Percentiles rank a stretch among this genome's conserved stretches.
Evolutionary conservation across 2,329 filamentous ascomycete species (phyloP).

Genomic region (Penicillium sp.): DNA sequence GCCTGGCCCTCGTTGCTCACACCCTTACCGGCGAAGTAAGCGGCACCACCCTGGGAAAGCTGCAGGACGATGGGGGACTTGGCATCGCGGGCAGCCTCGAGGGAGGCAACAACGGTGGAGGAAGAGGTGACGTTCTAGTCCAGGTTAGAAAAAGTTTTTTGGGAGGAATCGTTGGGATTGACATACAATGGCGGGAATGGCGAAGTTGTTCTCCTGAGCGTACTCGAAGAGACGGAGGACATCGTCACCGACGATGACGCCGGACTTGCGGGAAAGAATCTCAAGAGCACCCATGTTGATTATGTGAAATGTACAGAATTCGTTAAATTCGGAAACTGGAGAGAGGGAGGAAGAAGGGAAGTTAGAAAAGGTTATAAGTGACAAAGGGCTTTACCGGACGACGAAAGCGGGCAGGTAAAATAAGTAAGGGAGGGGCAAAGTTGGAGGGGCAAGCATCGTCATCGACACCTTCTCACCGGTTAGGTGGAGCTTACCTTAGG

Average conservation of each 20-base stretch:
- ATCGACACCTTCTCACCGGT: conserved; percentile 37
- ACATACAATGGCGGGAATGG: conserved; percentile 76
- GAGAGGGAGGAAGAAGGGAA: conserved; percentile 1
- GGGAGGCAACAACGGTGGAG: conserved; percentile 78
- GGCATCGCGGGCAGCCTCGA: conserved; percentile 91
- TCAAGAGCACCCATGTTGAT: conserved; percentile 50
- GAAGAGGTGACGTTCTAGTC: conserved; percentile 84
- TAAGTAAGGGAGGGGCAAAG: conserved; percentile 23
- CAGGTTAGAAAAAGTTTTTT: neutral
- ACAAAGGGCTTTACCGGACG: conserved; percentile 21
- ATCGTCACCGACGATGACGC: conserved; percentile 69
- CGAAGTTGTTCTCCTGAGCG: conserved; percentile 82
- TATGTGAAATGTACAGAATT: conserved; percentile 8
- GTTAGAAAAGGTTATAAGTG: conserved; percentile 11
- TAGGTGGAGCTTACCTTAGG: conserved; percentile 27
- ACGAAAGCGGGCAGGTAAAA: conserved; percentile 28
- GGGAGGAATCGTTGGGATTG: neutral
- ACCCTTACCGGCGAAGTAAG: conserved; percentile 90
- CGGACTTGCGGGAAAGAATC: conserved; percentile 63
- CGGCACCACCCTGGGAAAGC: conserved; percentile 88
- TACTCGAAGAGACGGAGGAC: conserved; percentile 79
- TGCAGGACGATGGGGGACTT: conserved; percentile 93
- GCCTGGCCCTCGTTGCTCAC: conserved; percentile 80
- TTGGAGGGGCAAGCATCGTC: conserved; percentile 25
- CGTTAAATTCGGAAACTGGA: conserved; percentile 5